Evolutionary conservation across 257 asterid genomes (phyloP).

Genomic region (Fraxinus quadrangulata): DNA sequence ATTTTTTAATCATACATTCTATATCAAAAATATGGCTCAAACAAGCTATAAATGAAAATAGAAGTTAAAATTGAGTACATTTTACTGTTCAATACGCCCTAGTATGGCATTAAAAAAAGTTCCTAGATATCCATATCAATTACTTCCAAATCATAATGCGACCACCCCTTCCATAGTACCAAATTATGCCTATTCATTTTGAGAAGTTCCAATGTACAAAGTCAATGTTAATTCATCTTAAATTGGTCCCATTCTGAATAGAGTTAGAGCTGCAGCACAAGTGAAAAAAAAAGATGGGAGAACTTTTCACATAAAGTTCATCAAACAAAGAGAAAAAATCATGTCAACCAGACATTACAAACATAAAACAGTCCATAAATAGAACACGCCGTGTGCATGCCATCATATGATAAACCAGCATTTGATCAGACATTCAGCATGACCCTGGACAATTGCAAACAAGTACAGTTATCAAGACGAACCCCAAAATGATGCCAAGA

Average conservation of each 20-base stretch:
- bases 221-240: background rate
- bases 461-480: too few species aligned
- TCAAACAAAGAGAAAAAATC: background rate
- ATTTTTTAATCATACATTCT: too few species aligned
- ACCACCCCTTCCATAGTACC: background rate
- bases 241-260: background rate
- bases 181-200: background rate
- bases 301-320: background rate
- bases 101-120: background rate
- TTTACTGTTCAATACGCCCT: background rate
- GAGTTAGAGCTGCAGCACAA: background rate
- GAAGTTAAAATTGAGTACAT: background rate
- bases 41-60: too few species aligned
- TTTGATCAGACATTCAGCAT: too few species aligned
- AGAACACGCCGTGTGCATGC: too few species aligned
- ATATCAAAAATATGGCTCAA: too few species aligned
- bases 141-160: background rate
- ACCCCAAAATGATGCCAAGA: too few species aligned
- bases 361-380: too few species aligned
- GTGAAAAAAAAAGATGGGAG: background rate
- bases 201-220: background rate
- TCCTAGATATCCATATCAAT: background rate
- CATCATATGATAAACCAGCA: too few species aligned
- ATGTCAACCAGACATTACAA: background rate
- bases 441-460: too few species aligned